phyloP scores from a whole-genome alignment of 208 protist species.

The Jaenimonas drosophilae region DNA sequence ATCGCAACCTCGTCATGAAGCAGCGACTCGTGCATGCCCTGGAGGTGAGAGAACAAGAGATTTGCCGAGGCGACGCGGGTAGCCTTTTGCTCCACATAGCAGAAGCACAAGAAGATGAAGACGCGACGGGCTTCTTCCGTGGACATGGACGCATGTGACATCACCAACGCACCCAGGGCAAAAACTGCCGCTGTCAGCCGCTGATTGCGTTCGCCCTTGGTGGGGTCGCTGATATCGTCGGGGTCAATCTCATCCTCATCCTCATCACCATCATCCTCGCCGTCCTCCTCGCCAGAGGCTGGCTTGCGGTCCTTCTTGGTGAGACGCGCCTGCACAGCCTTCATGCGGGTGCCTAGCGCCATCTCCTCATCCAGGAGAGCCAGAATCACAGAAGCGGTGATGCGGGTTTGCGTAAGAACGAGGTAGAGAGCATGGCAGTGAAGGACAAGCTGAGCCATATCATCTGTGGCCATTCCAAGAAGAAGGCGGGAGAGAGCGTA shows the following conservation, averaged over 20 bases:
- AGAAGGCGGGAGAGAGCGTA: conserved; percentile 74
- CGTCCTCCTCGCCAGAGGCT: background rate
- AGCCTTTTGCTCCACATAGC: conserved; percentile 79
- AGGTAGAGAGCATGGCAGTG: conserved; percentile 67
- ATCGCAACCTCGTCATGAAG: conserved; percentile 38
- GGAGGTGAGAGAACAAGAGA: conserved; percentile 43
- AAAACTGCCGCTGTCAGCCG: conserved; percentile 69
- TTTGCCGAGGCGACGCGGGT: conserved; percentile 71
- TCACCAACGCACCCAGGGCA: conserved; percentile 43
- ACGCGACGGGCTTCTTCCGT: conserved; percentile 28
- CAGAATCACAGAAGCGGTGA: conserved; percentile 48
- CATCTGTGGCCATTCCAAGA: conserved; percentile 80
- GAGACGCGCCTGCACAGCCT: conserved; percentile 45
- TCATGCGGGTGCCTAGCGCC: conserved; percentile 47
- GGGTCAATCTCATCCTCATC: conserved; percentile 58
- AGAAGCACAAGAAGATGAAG: conserved; percentile 54
- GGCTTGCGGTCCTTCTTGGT: conserved; percentile 7
- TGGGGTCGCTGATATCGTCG: conserved; percentile 82
- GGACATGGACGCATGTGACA: conserved; percentile 17
- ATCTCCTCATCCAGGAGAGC: conserved; percentile 71
- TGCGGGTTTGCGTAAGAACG: conserved; percentile 36
- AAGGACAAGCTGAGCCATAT: conserved; percentile 66
- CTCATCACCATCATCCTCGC: conserved; percentile 18
- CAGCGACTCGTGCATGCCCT: conserved; percentile 14
- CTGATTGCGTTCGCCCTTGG: conserved; percentile 83